A percentile compares a stretch with the other conserved stretches of the same genome.
phyloP scores from a whole-genome alignment of 257 asterid genomes.

The Marsdenia floribunda region DNA sequence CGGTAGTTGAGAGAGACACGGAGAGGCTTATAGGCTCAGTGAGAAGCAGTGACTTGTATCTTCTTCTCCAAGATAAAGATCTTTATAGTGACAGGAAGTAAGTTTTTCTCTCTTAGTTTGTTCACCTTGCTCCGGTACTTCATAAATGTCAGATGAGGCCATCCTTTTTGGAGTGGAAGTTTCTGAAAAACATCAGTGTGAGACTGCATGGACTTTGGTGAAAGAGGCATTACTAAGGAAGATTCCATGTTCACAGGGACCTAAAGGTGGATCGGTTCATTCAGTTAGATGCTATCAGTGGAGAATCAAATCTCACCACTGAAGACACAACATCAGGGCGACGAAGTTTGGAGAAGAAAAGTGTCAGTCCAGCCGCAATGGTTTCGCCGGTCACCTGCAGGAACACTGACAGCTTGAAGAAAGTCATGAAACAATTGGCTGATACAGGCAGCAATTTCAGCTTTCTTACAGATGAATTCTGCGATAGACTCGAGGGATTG shows the following conservation, averaged over 20 bases:
- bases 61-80: constrained; percentile 11
- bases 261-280: constrained; percentile 13
- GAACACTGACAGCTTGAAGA: constrained; percentile 11
- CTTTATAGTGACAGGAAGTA: constrained; percentile 16
- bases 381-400: constrained; percentile 11
- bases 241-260: neutral
- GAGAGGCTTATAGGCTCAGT: constrained; percentile 10
- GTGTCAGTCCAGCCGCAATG: neutral
- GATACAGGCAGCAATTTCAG: neutral
- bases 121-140: neutral
- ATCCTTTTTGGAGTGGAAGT: neutral
- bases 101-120: neutral
- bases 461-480: constrained; percentile 9
- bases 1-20: constrained; percentile 12
- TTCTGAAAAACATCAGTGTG: neutral
- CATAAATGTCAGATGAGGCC: neutral
- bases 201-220: neutral
- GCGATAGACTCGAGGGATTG: constrained; percentile 10
- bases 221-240: neutral
- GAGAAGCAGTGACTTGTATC: constrained; percentile 14
- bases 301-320: neutral
- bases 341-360: neutral
- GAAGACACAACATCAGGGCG: neutral
- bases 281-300: constrained; percentile 3
- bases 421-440: constrained; percentile 8